Conservation (phyloP, 2,329 filamentous ascomycete genomes). For the Paecilomyces formosus region DNA sequence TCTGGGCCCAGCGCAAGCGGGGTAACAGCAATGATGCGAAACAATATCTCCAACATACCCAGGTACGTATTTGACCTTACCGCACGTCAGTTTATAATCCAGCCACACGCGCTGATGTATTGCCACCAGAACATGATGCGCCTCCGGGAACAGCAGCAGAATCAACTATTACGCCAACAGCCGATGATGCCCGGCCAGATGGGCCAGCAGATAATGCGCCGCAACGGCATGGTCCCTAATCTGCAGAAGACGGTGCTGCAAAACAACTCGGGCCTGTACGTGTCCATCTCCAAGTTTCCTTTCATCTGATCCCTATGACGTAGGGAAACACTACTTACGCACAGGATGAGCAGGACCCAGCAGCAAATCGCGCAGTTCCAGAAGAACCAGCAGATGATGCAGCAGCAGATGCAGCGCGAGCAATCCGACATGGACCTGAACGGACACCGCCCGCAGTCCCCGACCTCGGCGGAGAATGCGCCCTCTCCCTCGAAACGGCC, state of each 20-base stretch:
- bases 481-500: conserved; percentile 88
- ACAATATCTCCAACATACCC: conserved; percentile 74
- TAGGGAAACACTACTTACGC: not conserved
- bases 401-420: conserved; percentile 79
- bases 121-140: conserved; percentile 53
- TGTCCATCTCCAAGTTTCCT: conserved; percentile 3
- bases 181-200: conserved; percentile 49
- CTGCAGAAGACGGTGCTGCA: conserved; percentile 70
- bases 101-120: not conserved
- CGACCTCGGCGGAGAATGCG: conserved; percentile 75
- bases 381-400: conserved; percentile 53
- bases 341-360: conserved; percentile 40
- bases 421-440: conserved; percentile 81
- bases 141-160: conserved; percentile 67
- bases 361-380: conserved; percentile 65
- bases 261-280: conserved; percentile 52
- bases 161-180: conserved; percentile 68
- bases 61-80: conserved; percentile 47
- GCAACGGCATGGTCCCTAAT: conserved; percentile 30
- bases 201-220: conserved; percentile 48
- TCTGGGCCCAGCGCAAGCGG: conserved; percentile 69
- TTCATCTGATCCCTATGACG: not conserved
- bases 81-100: not conserved
- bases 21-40: conserved; percentile 56
- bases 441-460: conserved; percentile 72